These are phyloP conservation scores for Neonectria coccinea DNA, from an alignment of 2,329 filamentous ascomycete species.

Conservation along the genomic window DNA sequence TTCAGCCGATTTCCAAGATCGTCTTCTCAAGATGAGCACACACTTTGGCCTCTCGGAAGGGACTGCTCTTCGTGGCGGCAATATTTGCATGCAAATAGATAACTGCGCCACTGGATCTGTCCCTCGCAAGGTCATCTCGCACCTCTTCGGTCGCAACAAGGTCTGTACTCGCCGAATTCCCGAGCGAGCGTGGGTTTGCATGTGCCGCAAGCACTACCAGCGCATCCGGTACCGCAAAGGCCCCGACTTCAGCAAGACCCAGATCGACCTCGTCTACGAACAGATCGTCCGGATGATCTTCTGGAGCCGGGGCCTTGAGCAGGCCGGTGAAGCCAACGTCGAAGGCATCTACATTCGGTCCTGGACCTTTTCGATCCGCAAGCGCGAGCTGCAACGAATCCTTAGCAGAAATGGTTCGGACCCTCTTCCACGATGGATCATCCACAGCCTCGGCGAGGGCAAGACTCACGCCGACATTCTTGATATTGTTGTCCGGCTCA, in stretches of 20 bases:
- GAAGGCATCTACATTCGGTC: conserved; percentile 50
- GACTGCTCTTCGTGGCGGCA: conserved; percentile 41
- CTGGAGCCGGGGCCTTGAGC: conserved; percentile 68
- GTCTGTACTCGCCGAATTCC: conserved; percentile 78
- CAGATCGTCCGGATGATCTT: conserved; percentile 72
- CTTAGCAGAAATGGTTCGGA: conserved; percentile 47
- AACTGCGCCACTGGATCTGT: conserved; percentile 71
- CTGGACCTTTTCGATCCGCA: conserved; percentile 73
- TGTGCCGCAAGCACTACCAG: conserved; percentile 87
- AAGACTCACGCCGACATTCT: conserved; percentile 62
- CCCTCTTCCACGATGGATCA: conserved; percentile 57
- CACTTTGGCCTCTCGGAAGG: conserved; percentile 32
- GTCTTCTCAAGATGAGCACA: conserved; percentile 38
- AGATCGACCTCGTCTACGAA: conserved; percentile 72
- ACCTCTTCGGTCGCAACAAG: conserved; percentile 88
- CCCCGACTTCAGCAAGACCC: conserved; percentile 69
- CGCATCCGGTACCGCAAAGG: conserved; percentile 76
- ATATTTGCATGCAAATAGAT: conserved; percentile 65
- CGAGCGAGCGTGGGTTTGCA: conserved; percentile 77
- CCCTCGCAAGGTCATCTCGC: conserved; percentile 80
- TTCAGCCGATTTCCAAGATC: conserved; percentile 32
- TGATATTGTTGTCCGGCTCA: conserved; percentile 59
- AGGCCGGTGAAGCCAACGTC: conserved; percentile 42
- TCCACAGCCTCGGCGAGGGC: conserved; percentile 57
- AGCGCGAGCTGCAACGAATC: conserved; percentile 72